phyloP scores from a whole-genome alignment of 768 basidiomycete genomes.

The Sarcodon sp. region DNA sequence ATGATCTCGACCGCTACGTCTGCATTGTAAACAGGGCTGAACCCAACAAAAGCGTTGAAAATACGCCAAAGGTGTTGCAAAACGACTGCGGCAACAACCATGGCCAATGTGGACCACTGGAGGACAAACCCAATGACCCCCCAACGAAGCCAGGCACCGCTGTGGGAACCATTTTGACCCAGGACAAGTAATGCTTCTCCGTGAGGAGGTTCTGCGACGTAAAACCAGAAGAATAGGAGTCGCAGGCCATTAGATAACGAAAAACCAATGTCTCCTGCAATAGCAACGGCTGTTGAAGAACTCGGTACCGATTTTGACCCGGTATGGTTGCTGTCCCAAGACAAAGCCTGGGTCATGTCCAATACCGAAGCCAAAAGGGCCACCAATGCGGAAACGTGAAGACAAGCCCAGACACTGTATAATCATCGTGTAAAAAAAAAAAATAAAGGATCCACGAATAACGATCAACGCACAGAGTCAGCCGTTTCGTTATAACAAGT shows the following conservation, averaged over 20 bases:
- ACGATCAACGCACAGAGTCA: constrained; percentile 30
- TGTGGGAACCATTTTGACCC: constrained; percentile 22
- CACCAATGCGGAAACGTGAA: constrained; percentile 44
- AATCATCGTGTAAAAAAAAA: neutral
- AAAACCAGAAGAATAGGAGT: constrained; percentile 58
- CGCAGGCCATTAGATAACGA: constrained; percentile 44
- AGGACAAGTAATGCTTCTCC: constrained; percentile 18
- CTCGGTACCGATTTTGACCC: constrained; percentile 12
- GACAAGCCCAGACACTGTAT: constrained; percentile 15
- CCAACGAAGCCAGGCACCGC: constrained; percentile 57
- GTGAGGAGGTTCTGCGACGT: constrained; percentile 44
- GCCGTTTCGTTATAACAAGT: constrained; percentile 37
- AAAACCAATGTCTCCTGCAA: constrained; percentile 45
- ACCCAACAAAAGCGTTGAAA: constrained; percentile 19
- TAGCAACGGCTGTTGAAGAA: constrained; percentile 25
- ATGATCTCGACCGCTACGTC: constrained; percentile 47
- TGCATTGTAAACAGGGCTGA: constrained; percentile 39
- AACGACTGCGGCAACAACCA: constrained; percentile 31
- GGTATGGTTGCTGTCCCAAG: constrained; percentile 18
- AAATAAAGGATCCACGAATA: neutral
- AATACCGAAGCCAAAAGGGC: constrained; percentile 51
- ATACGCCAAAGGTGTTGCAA: constrained; percentile 59
- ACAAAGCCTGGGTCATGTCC: constrained; percentile 45
- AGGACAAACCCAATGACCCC: constrained; percentile 39
- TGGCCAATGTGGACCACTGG: constrained; percentile 34